Base-by-base conservation (phyloP, 2,329 filamentous ascomycete genomes). In the Alternaria dauci region DNA sequence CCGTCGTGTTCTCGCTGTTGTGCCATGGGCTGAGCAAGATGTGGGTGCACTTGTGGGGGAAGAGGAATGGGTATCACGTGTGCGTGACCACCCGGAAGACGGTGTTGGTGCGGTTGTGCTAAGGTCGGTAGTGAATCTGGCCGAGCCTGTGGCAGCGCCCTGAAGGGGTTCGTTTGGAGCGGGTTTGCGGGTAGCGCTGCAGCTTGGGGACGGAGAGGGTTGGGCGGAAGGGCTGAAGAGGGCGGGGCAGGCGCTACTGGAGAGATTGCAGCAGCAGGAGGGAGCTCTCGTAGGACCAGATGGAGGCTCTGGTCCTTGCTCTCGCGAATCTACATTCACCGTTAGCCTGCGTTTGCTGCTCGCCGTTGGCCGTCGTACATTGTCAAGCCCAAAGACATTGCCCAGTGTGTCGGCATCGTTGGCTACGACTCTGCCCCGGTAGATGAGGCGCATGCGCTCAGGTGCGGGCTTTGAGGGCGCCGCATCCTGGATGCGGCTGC, bases 361-460 rank as follows among this genome's bases (percentile, higher is more conserved):
- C 5, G 41, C 25, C 18, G 30, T 20, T 11, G 20, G 9, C 23
- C 23, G 6, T 66, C 84, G 71, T 71, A 87, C 85, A 63, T 82
- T 79, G 32, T 82, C 78, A 16, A 81, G 75, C 41, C 84, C 83
- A 62, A 89, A 80, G 4, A 87, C 78, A 36, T 81, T 78, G 30
- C 76, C 75, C 56, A 89, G 73, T 0, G 80, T 83, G 38, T 82
- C 80, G 23, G 78, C 75, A 59, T 85, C 81, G 63, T 84, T 80
- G 7, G 80, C 71, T 7, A 89, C 79, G 28, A 84, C 81, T 57
- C 83, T 80, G 20, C 87, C 87, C 51, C 81, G 78, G 66, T 87
- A 88, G 20, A 89, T 87, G 59, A 89, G 72, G 43, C 86, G 81
- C 76, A 89, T 87, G 43, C 79, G 76, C 42, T 78, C 78, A 5